These are phyloP conservation scores for Rhinocladiella similis DNA, from an alignment of 2,329 filamentous ascomycete genomes.

Conservation along the genomic window DNA sequence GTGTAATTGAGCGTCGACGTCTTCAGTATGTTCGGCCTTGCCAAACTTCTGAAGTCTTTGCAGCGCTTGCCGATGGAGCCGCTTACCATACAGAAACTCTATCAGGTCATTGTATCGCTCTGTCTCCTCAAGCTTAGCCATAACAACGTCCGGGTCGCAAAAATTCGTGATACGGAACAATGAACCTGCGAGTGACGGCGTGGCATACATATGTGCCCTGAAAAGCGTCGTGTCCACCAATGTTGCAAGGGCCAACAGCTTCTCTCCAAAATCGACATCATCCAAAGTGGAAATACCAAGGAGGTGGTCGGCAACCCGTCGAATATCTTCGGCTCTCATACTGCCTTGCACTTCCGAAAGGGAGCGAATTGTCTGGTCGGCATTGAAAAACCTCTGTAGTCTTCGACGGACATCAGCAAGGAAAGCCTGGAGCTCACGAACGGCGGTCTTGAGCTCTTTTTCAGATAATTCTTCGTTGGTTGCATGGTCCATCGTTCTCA, in stretches of 20 bases:
- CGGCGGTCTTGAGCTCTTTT: constrained; percentile 79
- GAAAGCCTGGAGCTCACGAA: constrained; percentile 81
- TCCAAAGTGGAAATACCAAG: constrained; percentile 53
- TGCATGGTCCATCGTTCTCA: constrained; percentile 19
- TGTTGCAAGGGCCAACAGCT: constrained; percentile 73
- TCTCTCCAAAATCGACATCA: constrained; percentile 63
- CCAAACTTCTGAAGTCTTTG: constrained; percentile 82
- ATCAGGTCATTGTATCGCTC: constrained; percentile 90
- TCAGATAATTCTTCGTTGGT: constrained; percentile 50
- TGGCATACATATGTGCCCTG: constrained; percentile 90
- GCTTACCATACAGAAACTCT: constrained; percentile 97
- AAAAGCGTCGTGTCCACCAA: constrained; percentile 94
- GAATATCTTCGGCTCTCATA: constrained; percentile 40
- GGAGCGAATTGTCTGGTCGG: constrained; percentile 53
- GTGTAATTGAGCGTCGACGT: constrained; percentile 58
- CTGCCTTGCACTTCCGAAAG: constrained; percentile 34
- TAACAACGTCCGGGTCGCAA: constrained; percentile 92
- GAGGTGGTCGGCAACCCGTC: constrained; percentile 47
- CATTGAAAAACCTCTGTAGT: constrained; percentile 61
- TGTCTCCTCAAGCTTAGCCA: constrained; percentile 85
- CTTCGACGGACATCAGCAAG: constrained; percentile 77
- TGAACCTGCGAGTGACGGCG: constrained; percentile 78
- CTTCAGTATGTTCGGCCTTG: constrained; percentile 47
- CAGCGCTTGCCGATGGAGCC: constrained; percentile 82
- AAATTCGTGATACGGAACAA: constrained; percentile 96